A percentile compares a stretch with the other conserved stretches of the same genome.
Conservation (phyloP, 768 basidiomycete species). For the Mycena rosella region DNA sequence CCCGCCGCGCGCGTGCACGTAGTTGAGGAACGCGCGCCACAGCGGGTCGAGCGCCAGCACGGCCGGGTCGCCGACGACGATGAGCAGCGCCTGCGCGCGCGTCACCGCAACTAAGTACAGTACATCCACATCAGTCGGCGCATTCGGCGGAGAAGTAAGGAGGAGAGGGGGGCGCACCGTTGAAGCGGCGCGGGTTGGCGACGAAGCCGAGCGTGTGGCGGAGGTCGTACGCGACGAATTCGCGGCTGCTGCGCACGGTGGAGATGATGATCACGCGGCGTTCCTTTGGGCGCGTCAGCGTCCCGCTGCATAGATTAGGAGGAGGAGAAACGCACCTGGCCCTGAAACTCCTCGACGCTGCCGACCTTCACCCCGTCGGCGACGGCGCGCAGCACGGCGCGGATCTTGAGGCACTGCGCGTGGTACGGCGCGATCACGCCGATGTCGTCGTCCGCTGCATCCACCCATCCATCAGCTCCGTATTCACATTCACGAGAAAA, state of each 20-base stretch:
- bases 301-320: too few relatives aligned
- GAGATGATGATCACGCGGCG: slow-evolving; percentile 70
- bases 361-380: slow-evolving; percentile 68
- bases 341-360: slow-evolving; percentile 77
- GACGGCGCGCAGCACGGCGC: slow-evolving; percentile 48
- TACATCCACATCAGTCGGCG: too few relatives aligned
- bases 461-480: background rate
- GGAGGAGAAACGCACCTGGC: slow-evolving; percentile 55
- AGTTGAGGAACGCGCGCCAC: slow-evolving; percentile 74
- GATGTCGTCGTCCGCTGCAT: slow-evolving; percentile 63
- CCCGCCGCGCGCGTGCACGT: slow-evolving; percentile 61
- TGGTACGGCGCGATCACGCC: slow-evolving; percentile 75
- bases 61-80: slow-evolving; percentile 71
- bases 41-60: slow-evolving; percentile 70
- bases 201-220: slow-evolving; percentile 70
- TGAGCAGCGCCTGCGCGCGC: slow-evolving; percentile 64
- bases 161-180: slow-evolving; percentile 54
- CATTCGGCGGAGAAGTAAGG: too few relatives aligned
- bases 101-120: slow-evolving; percentile 80
- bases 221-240: slow-evolving; percentile 67
- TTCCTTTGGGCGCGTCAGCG: too few relatives aligned
- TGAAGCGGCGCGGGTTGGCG: slow-evolving; percentile 67
- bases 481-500: background rate
- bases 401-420: slow-evolving; percentile 67
- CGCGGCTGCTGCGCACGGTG: slow-evolving; percentile 67